A percentile compares a stretch with the other conserved stretches of the same genome.
These are phyloP conservation scores for Pichia sp. DNA, from an alignment of 1,139 yeast genomes.

Conservation along the genomic window DNA sequence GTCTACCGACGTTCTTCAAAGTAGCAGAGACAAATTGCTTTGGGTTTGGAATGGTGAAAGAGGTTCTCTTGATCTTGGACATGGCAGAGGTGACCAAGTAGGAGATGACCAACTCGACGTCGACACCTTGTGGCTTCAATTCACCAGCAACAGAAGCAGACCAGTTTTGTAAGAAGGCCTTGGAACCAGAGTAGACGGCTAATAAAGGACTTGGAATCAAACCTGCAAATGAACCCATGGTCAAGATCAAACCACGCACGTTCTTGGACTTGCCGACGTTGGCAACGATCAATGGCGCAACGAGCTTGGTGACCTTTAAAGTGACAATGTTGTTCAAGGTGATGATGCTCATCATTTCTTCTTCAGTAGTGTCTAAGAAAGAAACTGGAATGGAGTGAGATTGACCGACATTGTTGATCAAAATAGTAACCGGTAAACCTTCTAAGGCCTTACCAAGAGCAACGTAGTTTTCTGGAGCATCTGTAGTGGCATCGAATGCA, in stretches of 20 bases:
- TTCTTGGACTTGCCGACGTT: constrained; percentile 42
- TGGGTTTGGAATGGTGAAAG: constrained; percentile 79
- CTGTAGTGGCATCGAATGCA: constrained; percentile 76
- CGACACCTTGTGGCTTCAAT: constrained; percentile 63
- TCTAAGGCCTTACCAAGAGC: constrained; percentile 47
- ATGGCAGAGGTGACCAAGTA: constrained; percentile 92
- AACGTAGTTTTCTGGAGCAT: constrained; percentile 52
- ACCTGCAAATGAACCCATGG: constrained; percentile 98
- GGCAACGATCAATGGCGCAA: constrained; percentile 65
- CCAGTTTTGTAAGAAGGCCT: constrained; percentile 94
- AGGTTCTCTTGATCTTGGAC: constrained; percentile 87
- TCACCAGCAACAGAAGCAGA: constrained; percentile 89
- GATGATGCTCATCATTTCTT: constrained; percentile 75
- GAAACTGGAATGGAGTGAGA: constrained; percentile 96
- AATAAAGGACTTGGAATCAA: constrained; percentile 87
- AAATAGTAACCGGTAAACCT: constrained; percentile 58
- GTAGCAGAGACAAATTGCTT: constrained; percentile 71
- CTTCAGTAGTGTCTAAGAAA: constrained; percentile 71
- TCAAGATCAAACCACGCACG: constrained; percentile 73
- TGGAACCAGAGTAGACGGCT: constrained; percentile 95
- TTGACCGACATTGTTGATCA: constrained; percentile 92
- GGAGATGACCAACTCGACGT: constrained; percentile 84
- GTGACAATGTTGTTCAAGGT: constrained; percentile 87
- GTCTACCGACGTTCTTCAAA: constrained; percentile 69
- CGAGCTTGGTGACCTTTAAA: constrained; percentile 73